Evolutionary conservation across 306 rosid genomes (phyloP), one percentile per base, ranked within the genome.

Genomic region (Prunus davidiana): DNA sequence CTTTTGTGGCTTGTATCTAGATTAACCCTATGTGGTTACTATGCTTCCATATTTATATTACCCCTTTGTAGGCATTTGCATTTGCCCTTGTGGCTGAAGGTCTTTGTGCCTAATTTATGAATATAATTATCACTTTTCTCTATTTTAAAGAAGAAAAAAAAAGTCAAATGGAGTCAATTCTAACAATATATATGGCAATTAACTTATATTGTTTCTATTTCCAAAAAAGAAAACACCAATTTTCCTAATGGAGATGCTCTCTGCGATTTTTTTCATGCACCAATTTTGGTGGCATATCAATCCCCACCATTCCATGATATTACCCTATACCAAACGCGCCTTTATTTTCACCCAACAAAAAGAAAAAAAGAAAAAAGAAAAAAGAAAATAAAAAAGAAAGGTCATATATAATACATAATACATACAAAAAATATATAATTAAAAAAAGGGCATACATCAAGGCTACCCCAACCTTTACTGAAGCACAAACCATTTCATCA

Each of bases 221-320:
- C 15, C 32, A 1, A 60, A 60, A 15, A 16, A 18, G 15, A 64
- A 34, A 19, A 38, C 22, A 64, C 49, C 15, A 34, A 3, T 34
- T 64, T 62, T 34, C 15, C 25, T 64, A 32, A 34, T 10, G 49
- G 25, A 69, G 46, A 50, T 11, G 56, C 18, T 20, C 38, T 64
- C 6, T 18, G 20, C 14, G 69, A 64, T 34, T 46, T 50, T 25
- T 25, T 25, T 16, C 73, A 18, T 49, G 58, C 43, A 50, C 61
- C 61, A 69, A 69, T 2, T 50, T 69, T 6, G 30, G 20, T 4
- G 72, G n/a, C 56, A 68, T 45, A 22, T 25, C 61, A 49, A 47
- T 69, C 73, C 43, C 46, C 50, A 64, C 69, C 5, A 22, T 34
- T 64, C 69, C 25, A 64, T 64, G 69, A 64, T 34, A 64, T 34